Evolutionary conservation across 495 filamentous ascomycete genomes (phyloP).

Genomic region (Aspergillus sclerotioniger): DNA sequence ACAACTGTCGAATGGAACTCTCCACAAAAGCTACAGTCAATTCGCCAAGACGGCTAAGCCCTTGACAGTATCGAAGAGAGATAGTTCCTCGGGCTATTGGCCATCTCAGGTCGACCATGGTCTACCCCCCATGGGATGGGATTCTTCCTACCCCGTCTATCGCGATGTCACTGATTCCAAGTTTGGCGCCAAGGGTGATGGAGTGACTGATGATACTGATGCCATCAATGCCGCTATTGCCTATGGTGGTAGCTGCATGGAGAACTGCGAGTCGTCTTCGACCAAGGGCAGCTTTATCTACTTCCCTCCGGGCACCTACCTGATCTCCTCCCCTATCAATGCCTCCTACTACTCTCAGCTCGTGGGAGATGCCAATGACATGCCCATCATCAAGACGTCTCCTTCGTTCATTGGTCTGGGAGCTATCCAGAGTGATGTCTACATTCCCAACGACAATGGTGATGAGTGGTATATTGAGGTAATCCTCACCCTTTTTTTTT

Average conservation of each 20-base stretch:
- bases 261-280: slow-evolving; percentile 36
- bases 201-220: slow-evolving; percentile 27
- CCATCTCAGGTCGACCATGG: background rate
- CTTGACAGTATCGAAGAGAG: background rate
- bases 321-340: slow-evolving; percentile 47
- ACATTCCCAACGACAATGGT: slow-evolving; percentile 2
- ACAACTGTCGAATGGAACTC: background rate
- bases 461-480: slow-evolving; percentile 14
- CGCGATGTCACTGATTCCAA: background rate
- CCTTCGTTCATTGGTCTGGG: slow-evolving; percentile 12
- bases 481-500: background rate
- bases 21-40: background rate
- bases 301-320: slow-evolving; percentile 57
- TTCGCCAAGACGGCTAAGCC: background rate
- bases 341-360: slow-evolving; percentile 56
- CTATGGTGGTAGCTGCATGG: slow-evolving; percentile 45
- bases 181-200: background rate
- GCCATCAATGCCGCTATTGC: slow-evolving; percentile 57
- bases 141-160: background rate
- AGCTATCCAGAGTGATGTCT: slow-evolving; percentile 8
- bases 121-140: background rate
- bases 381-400: slow-evolving; percentile 8
- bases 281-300: slow-evolving; percentile 56
- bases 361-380: slow-evolving; percentile 56
- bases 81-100: background rate